A percentile compares a stretch with the other conserved stretches of the same genome.
Conservation (phyloP, 768 basidiomycete species). For the Cystofilobasidium ferigula region DNA sequence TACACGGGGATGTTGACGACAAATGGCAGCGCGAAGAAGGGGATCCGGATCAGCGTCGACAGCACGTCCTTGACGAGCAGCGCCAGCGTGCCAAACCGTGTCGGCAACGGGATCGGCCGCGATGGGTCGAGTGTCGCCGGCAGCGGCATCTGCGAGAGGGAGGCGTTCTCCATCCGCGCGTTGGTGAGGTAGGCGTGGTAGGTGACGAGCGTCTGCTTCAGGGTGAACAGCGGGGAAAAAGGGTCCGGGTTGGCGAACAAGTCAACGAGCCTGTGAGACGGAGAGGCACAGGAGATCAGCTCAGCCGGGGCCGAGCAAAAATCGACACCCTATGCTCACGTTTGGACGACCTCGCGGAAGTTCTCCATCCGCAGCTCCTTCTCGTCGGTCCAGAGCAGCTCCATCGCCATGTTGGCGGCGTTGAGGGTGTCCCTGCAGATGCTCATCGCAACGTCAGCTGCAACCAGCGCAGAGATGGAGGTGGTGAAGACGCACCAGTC, state of each 20-base stretch:
- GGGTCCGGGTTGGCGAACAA: slow-evolving; percentile 63
- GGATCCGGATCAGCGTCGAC: slow-evolving; percentile 58
- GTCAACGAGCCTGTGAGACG: slow-evolving; percentile 61
- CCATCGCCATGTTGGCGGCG: slow-evolving; percentile 80
- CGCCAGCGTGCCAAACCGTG: slow-evolving; percentile 66
- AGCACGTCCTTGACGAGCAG: slow-evolving; percentile 70
- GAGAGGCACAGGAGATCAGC: slow-evolving; percentile 23
- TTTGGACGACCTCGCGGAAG: slow-evolving; percentile 75
- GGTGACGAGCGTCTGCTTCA: slow-evolving; percentile 61
- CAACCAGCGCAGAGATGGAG: not conserved
- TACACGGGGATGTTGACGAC: slow-evolving; percentile 55
- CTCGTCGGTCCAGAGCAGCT: slow-evolving; percentile 82
- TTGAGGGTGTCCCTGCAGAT: slow-evolving; percentile 70
- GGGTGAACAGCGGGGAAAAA: slow-evolving; percentile 46
- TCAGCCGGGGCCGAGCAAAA: not conserved
- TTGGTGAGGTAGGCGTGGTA: slow-evolving; percentile 80
- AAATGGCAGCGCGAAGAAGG: slow-evolving; percentile 80
- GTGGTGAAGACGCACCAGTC: slow-evolving; percentile 53
- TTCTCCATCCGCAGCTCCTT: slow-evolving; percentile 64
- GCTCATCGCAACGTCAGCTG: not conserved
- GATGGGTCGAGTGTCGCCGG: slow-evolving; percentile 73
- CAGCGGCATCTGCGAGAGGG: slow-evolving; percentile 63
- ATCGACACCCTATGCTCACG: slow-evolving; percentile 54
- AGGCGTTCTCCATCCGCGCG: slow-evolving; percentile 71
- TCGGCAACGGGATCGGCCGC: slow-evolving; percentile 61